Evolutionary conservation across 139 green algal genomes (phyloP).

Genomic region (Chlorella sp.): DNA sequence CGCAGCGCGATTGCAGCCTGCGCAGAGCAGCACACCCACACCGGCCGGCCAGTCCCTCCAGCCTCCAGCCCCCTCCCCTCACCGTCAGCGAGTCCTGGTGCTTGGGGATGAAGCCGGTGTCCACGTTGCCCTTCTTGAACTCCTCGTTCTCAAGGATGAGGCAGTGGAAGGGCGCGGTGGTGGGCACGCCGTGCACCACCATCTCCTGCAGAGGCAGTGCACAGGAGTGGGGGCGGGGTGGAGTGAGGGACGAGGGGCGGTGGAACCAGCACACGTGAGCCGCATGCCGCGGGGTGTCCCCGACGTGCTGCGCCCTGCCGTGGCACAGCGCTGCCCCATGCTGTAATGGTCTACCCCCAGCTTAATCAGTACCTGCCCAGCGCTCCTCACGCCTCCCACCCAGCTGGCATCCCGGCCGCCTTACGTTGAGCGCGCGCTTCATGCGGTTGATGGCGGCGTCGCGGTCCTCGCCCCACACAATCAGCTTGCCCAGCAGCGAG

Average conservation of each 20-base stretch:
- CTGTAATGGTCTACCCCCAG: too few relatives aligned
- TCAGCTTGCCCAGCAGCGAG: conserved; percentile 97
- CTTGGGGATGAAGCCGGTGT: conserved; percentile 91
- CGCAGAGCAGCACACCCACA: too few relatives aligned
- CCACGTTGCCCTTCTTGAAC: conserved; percentile 72
- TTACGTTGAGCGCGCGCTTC: conserved; percentile 74
- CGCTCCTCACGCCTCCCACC: neutral
- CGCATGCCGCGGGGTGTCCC: too few relatives aligned
- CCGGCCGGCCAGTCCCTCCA: too few relatives aligned
- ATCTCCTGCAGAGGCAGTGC: conserved; percentile 63
- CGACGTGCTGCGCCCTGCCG: too few relatives aligned
- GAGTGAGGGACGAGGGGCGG: too few relatives aligned
- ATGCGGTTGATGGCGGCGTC: conserved; percentile 85
- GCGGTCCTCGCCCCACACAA: conserved; percentile 92
- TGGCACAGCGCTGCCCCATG: too few relatives aligned
- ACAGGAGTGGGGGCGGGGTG: too few relatives aligned
- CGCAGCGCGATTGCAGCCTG: too few relatives aligned
- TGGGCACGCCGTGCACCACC: conserved; percentile 85
- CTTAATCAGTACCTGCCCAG: too few relatives aligned
- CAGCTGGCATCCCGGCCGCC: neutral
- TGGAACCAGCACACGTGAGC: too few relatives aligned
- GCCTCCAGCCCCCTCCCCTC: neutral
- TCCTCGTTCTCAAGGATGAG: conserved; percentile 82
- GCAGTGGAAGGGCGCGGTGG: conserved; percentile 91
- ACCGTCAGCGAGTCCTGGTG: conserved; percentile 77